A percentile compares a stretch with the other conserved stretches of the same genome.
These are phyloP conservation scores for Aspergillus mulundensis DNA, from an alignment of 495 filamentous ascomycete genomes.

Conservation along the genomic window DNA sequence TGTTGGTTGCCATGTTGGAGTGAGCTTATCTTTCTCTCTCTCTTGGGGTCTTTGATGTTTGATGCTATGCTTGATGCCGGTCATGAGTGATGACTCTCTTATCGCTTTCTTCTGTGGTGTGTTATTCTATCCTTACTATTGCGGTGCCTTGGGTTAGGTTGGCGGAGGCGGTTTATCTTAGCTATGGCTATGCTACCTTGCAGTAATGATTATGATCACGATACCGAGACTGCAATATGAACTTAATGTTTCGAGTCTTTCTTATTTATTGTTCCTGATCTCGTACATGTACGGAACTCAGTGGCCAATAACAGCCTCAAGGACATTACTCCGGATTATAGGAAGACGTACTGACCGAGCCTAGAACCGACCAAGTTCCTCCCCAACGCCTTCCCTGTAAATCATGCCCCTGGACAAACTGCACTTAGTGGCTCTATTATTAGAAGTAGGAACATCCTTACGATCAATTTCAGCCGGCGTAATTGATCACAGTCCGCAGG, in stretches of 20 bases:
- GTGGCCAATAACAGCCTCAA: no score
- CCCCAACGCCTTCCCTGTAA: no score
- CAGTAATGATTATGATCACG: neutral
- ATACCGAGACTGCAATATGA: neutral
- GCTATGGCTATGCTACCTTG: neutral
- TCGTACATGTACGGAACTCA: no score
- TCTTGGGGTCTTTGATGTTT: neutral
- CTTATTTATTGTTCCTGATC: neutral
- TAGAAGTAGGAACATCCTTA: no score
- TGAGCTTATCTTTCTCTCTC: constrained; percentile 12
- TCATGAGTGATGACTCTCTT: constrained; percentile 20
- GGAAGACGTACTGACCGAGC: no score
- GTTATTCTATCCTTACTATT: neutral
- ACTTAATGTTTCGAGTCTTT: neutral
- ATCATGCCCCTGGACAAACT: no score
- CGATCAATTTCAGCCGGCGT: no score
- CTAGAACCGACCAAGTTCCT: no score
- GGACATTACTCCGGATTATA: no score
- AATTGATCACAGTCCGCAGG: no score
- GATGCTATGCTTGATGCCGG: neutral
- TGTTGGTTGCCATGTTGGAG: constrained; percentile 41
- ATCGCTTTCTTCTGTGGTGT: neutral
- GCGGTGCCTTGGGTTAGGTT: neutral
- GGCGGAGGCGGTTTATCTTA: neutral
- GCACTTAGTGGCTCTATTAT: no score